Conservation (phyloP, 306 rosid species). For the Dicorynia guianensis region DNA sequence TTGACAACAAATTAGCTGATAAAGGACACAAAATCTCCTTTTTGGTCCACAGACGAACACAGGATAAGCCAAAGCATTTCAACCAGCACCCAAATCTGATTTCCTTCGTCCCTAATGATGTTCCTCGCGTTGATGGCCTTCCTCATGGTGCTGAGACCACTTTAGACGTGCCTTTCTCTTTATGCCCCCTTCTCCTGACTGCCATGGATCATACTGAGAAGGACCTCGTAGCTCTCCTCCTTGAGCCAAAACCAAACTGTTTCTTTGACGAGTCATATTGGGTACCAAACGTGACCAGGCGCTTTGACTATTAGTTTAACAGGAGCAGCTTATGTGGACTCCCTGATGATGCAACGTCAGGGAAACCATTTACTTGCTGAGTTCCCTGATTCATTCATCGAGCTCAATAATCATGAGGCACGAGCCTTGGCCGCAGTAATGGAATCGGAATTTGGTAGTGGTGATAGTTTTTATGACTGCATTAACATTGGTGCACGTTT, state of each 20-base stretch:
- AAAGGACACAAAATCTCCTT: slow-evolving; percentile 44
- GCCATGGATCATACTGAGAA: slow-evolving; percentile 25
- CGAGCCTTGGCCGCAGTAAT: neutral
- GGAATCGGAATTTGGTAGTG: slow-evolving; percentile 8
- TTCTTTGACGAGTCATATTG: slow-evolving; percentile 18
- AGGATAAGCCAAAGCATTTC: slow-evolving; percentile 7
- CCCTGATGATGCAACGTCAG: neutral
- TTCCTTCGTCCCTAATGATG: slow-evolving; percentile 13
- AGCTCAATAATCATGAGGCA: neutral
- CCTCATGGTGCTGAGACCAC: slow-evolving; percentile 30
- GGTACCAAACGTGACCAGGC: slow-evolving; percentile 1
- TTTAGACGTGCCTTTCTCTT: neutral
- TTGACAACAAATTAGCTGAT: slow-evolving; percentile 36
- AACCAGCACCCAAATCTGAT: slow-evolving; percentile 31
- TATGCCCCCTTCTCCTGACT: neutral
- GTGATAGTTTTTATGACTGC: neutral
- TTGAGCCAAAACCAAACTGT: neutral
- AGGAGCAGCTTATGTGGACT: neutral
- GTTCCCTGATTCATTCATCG: neutral
- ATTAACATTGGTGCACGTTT: neutral
- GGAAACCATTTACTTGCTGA: neutral
- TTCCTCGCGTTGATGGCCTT: slow-evolving; percentile 35
- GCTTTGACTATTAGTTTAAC: neutral
- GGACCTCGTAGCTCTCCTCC: neutral
- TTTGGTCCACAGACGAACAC: slow-evolving; percentile 29